These are phyloP conservation scores for Lenzites betulinus DNA, from an alignment of 768 basidiomycete genomes.

Conservation along the genomic window DNA sequence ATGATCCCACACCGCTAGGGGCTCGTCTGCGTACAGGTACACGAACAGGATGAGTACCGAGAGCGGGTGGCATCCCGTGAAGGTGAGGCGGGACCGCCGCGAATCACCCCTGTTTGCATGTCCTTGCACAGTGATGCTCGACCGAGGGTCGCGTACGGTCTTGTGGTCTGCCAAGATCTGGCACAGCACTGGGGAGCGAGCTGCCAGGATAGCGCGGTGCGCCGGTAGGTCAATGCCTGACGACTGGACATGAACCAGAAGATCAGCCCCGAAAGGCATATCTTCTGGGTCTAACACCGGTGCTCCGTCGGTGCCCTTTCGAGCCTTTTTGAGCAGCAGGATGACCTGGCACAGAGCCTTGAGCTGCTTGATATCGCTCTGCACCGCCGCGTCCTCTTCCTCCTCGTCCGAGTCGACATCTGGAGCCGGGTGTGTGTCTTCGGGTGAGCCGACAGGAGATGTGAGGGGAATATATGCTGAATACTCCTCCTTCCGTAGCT, in stretches of 20 bases:
- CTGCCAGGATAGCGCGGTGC: slow-evolving; percentile 66
- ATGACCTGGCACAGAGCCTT: slow-evolving; percentile 23
- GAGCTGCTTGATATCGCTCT: slow-evolving; percentile 38
- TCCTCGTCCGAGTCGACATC: slow-evolving; percentile 24
- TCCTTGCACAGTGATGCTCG: slow-evolving; percentile 36
- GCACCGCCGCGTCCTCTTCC: slow-evolving; percentile 34
- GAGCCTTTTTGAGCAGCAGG: slow-evolving; percentile 12
- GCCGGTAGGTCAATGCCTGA: slow-evolving; percentile 51
- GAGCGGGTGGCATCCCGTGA: slow-evolving; percentile 63
- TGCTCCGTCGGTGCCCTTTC: slow-evolving; percentile 9
- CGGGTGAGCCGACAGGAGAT: not conserved
- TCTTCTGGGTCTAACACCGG: not conserved
- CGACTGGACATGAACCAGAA: slow-evolving; percentile 50
- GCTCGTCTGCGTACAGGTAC: slow-evolving; percentile 87
- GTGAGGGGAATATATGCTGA: not conserved
- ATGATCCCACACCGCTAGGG: slow-evolving; percentile 83
- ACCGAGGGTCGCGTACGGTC: slow-evolving; percentile 33
- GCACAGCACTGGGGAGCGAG: slow-evolving; percentile 53
- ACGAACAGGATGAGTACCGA: slow-evolving; percentile 73
- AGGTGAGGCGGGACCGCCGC: slow-evolving; percentile 32
- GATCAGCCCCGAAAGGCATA: slow-evolving; percentile 58
- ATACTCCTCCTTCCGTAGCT: not conserved
- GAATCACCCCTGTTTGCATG: not conserved
- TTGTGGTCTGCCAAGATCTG: slow-evolving; percentile 41
- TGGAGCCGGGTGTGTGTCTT: not conserved